Base-by-base conservation (phyloP, 176 grass and related monocot species). In the Aegilops speltoides region DNA sequence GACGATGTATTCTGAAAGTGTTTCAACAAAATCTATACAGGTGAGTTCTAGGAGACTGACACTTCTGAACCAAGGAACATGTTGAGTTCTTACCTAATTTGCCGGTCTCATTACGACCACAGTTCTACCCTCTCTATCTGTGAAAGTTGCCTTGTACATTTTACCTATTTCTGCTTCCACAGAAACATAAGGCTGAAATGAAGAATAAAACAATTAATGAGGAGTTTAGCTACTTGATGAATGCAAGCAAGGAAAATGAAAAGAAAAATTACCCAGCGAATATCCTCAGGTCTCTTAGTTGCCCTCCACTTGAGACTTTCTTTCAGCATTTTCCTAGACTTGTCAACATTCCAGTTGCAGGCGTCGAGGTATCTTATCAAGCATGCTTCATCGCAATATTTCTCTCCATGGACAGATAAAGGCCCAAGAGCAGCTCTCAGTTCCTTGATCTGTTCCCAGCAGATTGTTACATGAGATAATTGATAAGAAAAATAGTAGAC, bases 111-210 rank as follows among this genome's bases (percentile, higher is more conserved):
- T 81, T 26, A 99, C 64, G 5, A 94, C 76, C 37, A 99, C 81
- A 76, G 77, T 85, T 83, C 94, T 89, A 45, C 92, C 92, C 13
- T 99, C 94, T 38, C 90, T 93, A 46, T 99, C 94, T 24, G 6
- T 76, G 89, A 99, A 99, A 86, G 64, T 86, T 62, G 89, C 87
- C 81, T 80, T 90, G 80, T 96, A 99, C 68, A 93, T 46, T 86
- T 96, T 99, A 59, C 97, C 94, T 16, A 92, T 99, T 90, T 99
- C 97, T 25, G 89, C 83, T 87, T 99, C 94, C 15, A 85, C 13
- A 5, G 94, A 91, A 82, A 99, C 80, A 76, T 96, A 85, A 54
- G 76, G 89, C 94, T 99, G 82, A 90, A 91, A 34, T 52, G 37
- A 72, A 56, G 40, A 81, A 65, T 4, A 73, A 64, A 34, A 28